These are phyloP conservation scores for Coniella vitis DNA, from an alignment of 2,329 filamentous ascomycete genomes.

Conservation along the genomic window DNA sequence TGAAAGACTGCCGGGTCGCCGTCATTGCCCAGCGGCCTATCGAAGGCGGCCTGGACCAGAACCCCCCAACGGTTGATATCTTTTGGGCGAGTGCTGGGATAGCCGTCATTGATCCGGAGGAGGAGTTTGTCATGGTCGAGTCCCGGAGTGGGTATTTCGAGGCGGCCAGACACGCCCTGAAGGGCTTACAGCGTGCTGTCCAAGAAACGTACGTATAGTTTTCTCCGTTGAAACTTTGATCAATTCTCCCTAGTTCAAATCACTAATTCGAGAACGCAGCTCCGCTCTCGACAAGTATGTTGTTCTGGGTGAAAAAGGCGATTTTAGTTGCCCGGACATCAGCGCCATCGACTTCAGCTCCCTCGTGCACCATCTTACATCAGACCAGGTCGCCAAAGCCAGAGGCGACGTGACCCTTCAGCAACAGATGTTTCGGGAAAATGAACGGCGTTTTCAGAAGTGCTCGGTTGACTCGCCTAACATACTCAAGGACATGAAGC, in stretches of 20 bases:
- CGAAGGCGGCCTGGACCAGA: slow-evolving; percentile 50
- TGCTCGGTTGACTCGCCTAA: slow-evolving; percentile 17
- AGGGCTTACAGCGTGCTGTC: slow-evolving; percentile 59
- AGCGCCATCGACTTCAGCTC: slow-evolving; percentile 26
- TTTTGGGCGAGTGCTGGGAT: slow-evolving; percentile 59
- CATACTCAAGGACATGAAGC: slow-evolving; percentile 17
- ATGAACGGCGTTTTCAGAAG: slow-evolving; percentile 12
- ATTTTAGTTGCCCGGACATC: slow-evolving; percentile 27
- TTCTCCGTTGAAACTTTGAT: background rate
- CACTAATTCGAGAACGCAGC: slow-evolving; percentile 19
- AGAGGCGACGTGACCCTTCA: background rate
- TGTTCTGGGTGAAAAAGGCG: slow-evolving; percentile 35
- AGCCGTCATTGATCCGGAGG: slow-evolving; percentile 58
- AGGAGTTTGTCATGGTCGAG: slow-evolving; percentile 74
- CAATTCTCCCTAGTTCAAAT: background rate
- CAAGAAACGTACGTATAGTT: slow-evolving; percentile 25
- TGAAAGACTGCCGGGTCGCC: slow-evolving; percentile 59
- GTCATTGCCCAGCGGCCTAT: slow-evolving; percentile 65
- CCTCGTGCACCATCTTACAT: slow-evolving; percentile 24
- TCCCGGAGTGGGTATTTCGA: slow-evolving; percentile 70
- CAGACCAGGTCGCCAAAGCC: background rate
- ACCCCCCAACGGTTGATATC: slow-evolving; percentile 68
- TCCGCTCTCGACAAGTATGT: slow-evolving; percentile 60
- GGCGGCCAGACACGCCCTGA: slow-evolving; percentile 63
- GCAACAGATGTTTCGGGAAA: background rate